Conservation (phyloP, 2,329 filamentous ascomycete species). For the Botrytis paeoniae region DNA sequence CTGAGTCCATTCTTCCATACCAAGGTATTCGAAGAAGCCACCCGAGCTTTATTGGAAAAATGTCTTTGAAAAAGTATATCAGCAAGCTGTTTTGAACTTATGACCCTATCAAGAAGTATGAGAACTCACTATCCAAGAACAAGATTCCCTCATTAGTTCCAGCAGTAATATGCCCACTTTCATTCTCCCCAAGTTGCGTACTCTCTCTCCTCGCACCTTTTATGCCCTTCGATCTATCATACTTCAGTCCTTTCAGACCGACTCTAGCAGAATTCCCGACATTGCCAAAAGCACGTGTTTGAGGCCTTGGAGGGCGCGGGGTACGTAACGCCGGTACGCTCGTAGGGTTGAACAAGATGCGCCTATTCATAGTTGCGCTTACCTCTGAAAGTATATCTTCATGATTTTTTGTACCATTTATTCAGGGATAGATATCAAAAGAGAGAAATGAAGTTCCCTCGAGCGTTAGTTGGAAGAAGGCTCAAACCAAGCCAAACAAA, state of each 20-base stretch:
- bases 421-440: background rate
- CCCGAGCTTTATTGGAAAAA: conserved; percentile 77
- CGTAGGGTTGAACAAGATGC: conserved; percentile 38
- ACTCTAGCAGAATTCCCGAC: conserved; percentile 22
- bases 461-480: background rate
- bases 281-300: conserved; percentile 32
- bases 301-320: conserved; percentile 20
- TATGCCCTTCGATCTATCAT: conserved; percentile 13
- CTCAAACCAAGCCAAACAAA: background rate
- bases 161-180: conserved; percentile 78
- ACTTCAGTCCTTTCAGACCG: conserved; percentile 19
- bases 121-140: conserved; percentile 77
- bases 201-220: conserved; percentile 43
- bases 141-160: conserved; percentile 75
- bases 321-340: conserved; percentile 38
- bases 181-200: conserved; percentile 54
- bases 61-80: conserved; percentile 50
- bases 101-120: background rate
- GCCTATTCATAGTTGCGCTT: conserved; percentile 30
- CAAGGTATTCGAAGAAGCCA: conserved; percentile 56
- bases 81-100: background rate
- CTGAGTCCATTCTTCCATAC: conserved; percentile 40
- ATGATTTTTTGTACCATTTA: conserved; percentile 1
- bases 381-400: conserved; percentile 4
- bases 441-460: background rate